Evolutionary conservation across 768 basidiomycete genomes (phyloP), one percentile per base, ranked within the genome.

Genomic region (Phlebiopsis flavidoalba): DNA sequence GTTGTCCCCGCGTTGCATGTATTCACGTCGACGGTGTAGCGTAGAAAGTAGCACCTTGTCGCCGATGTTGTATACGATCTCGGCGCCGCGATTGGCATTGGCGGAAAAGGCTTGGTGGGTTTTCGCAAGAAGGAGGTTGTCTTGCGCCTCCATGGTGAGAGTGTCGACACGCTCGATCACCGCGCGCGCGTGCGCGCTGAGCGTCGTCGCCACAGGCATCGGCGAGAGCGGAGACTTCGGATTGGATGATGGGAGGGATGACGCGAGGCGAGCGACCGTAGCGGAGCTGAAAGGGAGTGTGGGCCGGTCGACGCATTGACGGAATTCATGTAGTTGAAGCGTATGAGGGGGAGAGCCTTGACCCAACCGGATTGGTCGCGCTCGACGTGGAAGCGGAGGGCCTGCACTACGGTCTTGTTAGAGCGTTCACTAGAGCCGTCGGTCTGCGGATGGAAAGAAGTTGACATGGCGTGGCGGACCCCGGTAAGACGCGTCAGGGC

Each of bases 21-120:
- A 79, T 1, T 74, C 66, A 1, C 62, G n/a, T 50, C 65, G 36
- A 0, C 69, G 60, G 43, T 76, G 62, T 10, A 63, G 46, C 0
- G 75, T 79, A 0, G 75, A 74, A 0, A 81, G 63, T 63, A 76
- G 64, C 0, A 81, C 77, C 0, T 35, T 21, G 47, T 80, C 76
- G 0, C 66, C 75, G 0, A 72, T 66, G 0, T 67, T 36, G 62
- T 71, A 77, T 0, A 26, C 6, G 7, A 60, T 53, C 17, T 76
- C 71, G 26, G 2, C 26, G 26, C 26, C 26, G 6, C 26, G 26
- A 0, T 60, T 36, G 1, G 52, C 57, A n/a, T 0, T 71, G 61
- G 35, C 68, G 52, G 33, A 61, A 8, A 59, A 77, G 75, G 0
- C 74, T 72, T 1, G n/a, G n/a, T 66, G 46, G 2, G 58, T 71